Conservation (phyloP, 75 land plant genomes). For the Chamaecyparis obtusa region DNA sequence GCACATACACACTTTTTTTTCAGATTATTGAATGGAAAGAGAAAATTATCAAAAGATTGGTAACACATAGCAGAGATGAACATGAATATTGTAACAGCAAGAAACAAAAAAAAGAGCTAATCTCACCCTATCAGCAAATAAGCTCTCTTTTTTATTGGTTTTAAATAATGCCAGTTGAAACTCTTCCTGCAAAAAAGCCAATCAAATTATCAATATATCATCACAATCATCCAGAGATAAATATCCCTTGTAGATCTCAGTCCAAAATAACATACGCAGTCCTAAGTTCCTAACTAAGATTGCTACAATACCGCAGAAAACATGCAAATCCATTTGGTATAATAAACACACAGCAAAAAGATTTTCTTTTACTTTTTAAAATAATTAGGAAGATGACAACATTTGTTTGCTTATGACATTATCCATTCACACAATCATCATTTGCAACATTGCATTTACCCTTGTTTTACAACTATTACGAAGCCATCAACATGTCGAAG, state of each 20-base stretch:
- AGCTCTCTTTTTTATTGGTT: constrained; percentile 21
- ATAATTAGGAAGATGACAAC: not conserved
- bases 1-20: not conserved
- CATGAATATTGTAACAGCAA: not conserved
- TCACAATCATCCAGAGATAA: not conserved
- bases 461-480: not conserved
- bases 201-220: not conserved
- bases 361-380: not conserved
- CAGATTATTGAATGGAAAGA: not conserved
- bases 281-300: not conserved
- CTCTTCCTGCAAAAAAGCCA: constrained; percentile 19
- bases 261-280: not conserved
- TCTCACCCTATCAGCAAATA: constrained; percentile 21
- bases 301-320: not conserved
- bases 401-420: not conserved
- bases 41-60: not conserved
- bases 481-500: not conserved
- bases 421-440: not conserved
- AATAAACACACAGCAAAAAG: not conserved
- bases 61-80: not conserved
- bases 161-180: constrained; percentile 26
- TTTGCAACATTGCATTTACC: not conserved
- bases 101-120: not conserved
- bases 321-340: not conserved
- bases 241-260: not conserved